Percentiles rank a stretch among this genome's conserved stretches.
phyloP scores from a whole-genome alignment of 345 rosid genomes.

The Boechera retrofracta region DNA sequence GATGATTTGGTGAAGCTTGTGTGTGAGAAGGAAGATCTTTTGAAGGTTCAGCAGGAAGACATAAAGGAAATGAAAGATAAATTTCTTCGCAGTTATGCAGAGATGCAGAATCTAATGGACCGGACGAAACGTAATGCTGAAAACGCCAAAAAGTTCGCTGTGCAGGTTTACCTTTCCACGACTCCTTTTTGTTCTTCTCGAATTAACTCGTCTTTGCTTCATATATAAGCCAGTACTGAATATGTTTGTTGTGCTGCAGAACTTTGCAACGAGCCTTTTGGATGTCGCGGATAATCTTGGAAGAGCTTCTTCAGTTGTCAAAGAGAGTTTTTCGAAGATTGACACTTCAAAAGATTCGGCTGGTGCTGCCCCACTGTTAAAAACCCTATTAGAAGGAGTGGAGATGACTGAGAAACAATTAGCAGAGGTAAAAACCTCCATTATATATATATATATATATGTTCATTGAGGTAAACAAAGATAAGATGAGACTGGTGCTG shows the following conservation, averaged over 20 bases:
- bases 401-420: constrained; percentile 98
- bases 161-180: constrained; percentile 59
- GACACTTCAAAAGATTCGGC: constrained; percentile 63
- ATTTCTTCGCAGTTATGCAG: constrained; percentile 74
- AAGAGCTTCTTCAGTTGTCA: constrained; percentile 90
- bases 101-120: constrained; percentile 87
- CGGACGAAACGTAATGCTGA: constrained; percentile 91
- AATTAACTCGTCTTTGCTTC: constrained; percentile 1
- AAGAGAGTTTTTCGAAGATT: constrained; percentile 71
- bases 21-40: constrained; percentile 75
- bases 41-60: constrained; percentile 67
- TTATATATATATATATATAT: not conserved
- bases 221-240: constrained; percentile 2
- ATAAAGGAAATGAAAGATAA: constrained; percentile 75
- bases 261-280: constrained; percentile 76
- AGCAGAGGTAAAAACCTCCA: constrained; percentile 54
- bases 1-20: constrained; percentile 82
- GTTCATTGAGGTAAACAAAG: constrained; percentile 10
- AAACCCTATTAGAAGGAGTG: constrained; percentile 89
- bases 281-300: constrained; percentile 94
- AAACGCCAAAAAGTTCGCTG: constrained; percentile 81
- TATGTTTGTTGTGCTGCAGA: constrained; percentile 51
- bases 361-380: constrained; percentile 71
- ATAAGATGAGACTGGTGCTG: constrained; percentile 19
- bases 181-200: not conserved